Evolutionary conservation across 2,329 filamentous ascomycete genomes (phyloP).

Genomic region (Zalaria sp.): DNA sequence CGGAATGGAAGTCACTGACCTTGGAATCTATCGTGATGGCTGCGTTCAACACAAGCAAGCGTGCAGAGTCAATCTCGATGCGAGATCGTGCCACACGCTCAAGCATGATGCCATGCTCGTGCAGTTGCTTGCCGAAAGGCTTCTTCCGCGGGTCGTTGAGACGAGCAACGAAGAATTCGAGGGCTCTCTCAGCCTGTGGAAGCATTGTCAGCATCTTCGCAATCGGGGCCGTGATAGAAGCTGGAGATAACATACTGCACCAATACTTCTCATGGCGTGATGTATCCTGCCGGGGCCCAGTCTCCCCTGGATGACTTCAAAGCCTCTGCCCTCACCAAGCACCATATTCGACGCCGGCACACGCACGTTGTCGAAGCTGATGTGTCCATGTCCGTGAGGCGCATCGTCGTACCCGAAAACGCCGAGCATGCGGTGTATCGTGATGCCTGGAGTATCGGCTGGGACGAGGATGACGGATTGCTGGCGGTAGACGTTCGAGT

Average conservation of each 20-base stretch:
- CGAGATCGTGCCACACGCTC: slow-evolving; percentile 89
- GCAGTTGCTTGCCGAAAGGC: slow-evolving; percentile 76
- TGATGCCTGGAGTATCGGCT: slow-evolving; percentile 66
- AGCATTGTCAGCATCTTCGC: neutral
- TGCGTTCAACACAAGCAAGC: slow-evolving; percentile 82
- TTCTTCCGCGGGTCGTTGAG: slow-evolving; percentile 87
- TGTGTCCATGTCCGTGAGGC: slow-evolving; percentile 93
- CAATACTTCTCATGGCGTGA: slow-evolving; percentile 92
- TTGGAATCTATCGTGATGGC: slow-evolving; percentile 87
- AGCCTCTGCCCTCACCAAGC: slow-evolving; percentile 83
- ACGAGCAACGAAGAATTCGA: slow-evolving; percentile 89
- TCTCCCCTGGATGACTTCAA: slow-evolving; percentile 96
- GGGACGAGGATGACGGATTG: slow-evolving; percentile 90
- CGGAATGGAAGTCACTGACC: neutral
- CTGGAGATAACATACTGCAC: slow-evolving; percentile 42
- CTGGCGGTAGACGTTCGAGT: slow-evolving; percentile 69
- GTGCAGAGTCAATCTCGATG: slow-evolving; percentile 85
- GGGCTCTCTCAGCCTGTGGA: slow-evolving; percentile 62
- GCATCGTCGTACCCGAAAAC: slow-evolving; percentile 97
- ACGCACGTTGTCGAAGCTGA: slow-evolving; percentile 78
- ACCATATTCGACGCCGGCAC: slow-evolving; percentile 76
- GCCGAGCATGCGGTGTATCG: slow-evolving; percentile 81
- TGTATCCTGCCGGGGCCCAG: slow-evolving; percentile 93
- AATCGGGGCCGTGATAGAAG: neutral
- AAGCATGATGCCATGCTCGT: slow-evolving; percentile 84